A percentile compares a stretch with the other conserved stretches of the same genome.
Evolutionary conservation across 1,284 basidiomycete species (phyloP).

Genomic region (Athelia sp.): DNA sequence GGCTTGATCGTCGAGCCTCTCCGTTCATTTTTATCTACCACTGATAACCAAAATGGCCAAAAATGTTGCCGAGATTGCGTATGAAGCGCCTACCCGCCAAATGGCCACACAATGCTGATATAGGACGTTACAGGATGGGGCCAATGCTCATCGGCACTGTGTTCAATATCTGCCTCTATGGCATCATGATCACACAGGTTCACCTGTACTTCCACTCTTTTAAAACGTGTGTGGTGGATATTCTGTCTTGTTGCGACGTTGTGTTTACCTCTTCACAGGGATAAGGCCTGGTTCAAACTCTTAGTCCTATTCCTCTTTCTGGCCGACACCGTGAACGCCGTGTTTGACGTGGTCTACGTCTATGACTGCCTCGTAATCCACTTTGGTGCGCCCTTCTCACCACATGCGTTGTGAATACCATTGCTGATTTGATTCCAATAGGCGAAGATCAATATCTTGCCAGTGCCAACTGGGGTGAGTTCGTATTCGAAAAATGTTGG

Average conservation of each 20-base stretch:
- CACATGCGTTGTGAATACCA: background rate
- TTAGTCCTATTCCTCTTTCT: slow-evolving; percentile 21
- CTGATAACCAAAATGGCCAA: background rate
- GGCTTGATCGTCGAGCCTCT: too few species aligned
- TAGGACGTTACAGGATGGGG: background rate
- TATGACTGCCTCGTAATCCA: slow-evolving; percentile 30
- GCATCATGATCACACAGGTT: slow-evolving; percentile 33
- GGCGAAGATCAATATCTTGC: slow-evolving; percentile 23
- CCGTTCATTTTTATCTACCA: too few species aligned
- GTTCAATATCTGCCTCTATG: slow-evolving; percentile 28
- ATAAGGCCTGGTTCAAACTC: slow-evolving; percentile 16
- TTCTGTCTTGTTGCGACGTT: background rate
- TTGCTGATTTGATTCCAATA: slow-evolving; percentile 5
- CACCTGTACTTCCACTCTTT: slow-evolving; percentile 29
- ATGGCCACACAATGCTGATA: background rate
- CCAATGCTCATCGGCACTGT: background rate
- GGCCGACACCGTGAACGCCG: slow-evolving; percentile 29
- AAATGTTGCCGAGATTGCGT: slow-evolving; percentile 1
- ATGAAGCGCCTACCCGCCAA: background rate
- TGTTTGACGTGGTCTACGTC: slow-evolving; percentile 28
- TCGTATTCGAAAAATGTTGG: background rate
- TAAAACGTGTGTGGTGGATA: slow-evolving; percentile 19
- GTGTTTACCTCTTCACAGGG: slow-evolving; percentile 8
- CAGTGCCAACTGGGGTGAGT: slow-evolving; percentile 30
- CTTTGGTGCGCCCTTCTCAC: slow-evolving; percentile 23